A percentile compares a stretch with the other conserved stretches of the same genome.
Evolutionary conservation across 345 rosid genomes (phyloP).

Genomic region (Trapa incisa): DNA sequence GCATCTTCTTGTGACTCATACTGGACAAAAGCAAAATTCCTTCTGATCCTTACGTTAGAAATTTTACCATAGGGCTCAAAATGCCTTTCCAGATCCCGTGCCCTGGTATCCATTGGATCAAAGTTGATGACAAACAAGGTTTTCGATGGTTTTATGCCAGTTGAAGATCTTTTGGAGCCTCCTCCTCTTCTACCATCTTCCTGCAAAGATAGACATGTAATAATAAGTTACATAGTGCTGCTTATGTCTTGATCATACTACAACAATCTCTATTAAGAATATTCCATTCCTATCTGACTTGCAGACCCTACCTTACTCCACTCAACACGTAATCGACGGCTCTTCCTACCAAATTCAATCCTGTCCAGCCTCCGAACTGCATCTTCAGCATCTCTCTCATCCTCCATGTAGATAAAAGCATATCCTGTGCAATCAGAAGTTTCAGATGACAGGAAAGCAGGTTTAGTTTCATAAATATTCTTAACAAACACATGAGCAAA

Average conservation of each 20-base stretch:
- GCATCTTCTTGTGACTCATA: slow-evolving; percentile 89
- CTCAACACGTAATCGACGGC: slow-evolving; percentile 90
- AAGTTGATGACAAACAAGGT: slow-evolving; percentile 92
- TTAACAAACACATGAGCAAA: not conserved
- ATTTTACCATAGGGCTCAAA: slow-evolving; percentile 89
- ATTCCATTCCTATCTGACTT: not conserved
- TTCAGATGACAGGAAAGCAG: not conserved
- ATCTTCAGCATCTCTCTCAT: slow-evolving; percentile 95
- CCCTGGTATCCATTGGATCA: slow-evolving; percentile 69
- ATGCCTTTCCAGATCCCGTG: slow-evolving; percentile 86
- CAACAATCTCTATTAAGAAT: not conserved
- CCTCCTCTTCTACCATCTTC: slow-evolving; percentile 46
- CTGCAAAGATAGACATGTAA: not conserved
- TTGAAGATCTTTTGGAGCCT: slow-evolving; percentile 52
- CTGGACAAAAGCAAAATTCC: slow-evolving; percentile 93
- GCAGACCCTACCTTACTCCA: slow-evolving; percentile 69
- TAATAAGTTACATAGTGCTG: not conserved
- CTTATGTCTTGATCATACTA: not conserved
- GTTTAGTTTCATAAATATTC: not conserved
- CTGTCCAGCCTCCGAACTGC: slow-evolving; percentile 86
- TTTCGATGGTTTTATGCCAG: slow-evolving; percentile 62
- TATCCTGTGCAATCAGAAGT: slow-evolving; percentile 34
- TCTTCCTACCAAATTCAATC: slow-evolving; percentile 74
- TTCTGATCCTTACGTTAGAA: slow-evolving; percentile 77
- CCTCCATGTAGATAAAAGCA: slow-evolving; percentile 93